Evolutionary conservation across 352 stramenopile species (phyloP), one percentile per base, ranked within the genome.

Genomic region (Pythium biforme): DNA sequence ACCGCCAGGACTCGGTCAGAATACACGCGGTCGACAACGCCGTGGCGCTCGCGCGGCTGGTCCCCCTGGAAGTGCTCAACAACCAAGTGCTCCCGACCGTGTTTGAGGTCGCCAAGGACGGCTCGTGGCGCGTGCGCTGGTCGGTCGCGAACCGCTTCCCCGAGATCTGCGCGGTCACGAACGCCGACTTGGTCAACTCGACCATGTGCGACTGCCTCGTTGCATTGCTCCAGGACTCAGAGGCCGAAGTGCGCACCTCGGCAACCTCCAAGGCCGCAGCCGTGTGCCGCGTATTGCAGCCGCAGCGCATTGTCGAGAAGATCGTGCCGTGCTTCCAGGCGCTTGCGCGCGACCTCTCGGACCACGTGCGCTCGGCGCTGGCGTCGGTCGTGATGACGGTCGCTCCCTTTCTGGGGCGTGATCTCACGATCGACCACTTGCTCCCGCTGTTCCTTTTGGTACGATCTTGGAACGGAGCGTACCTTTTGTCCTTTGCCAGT

Each of bases 121-220:
- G 91, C n/a, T 98, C 96, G 27, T 99, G 97, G 97, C 90, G 97
- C 56, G 97, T 99, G 33, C 86, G 97, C 37, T 99, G 96, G 96
- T 99, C 95, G 12, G 95, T 98, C 33, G 97, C 96, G 10, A 97
- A 98, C 48, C 97, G 98, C 50, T 99, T 99, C 62, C 82, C 92
- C 1, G 81, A 97, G 52, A 90, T 99, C 11, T 97, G 95, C 43
- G 75, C 89, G 45, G 94, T 90, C 3, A 89, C 98, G 53, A 83
- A 79, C 49, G 54, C 79, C 1, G 83, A 96, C 29, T 71, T 70
- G 1, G 79, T 88, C 26, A 91, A 87, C 58, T 73, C 77, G 41
- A 89, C 75, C 23, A 76, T 95, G 49, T 89, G 83, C 50, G 82
- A 90, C 57, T 86, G 84, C 50, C 98, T 98, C 63, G 94, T 98